phyloP scores from a whole-genome alignment of 2,329 filamentous ascomycete species.

The Epichloe glyceriae region DNA sequence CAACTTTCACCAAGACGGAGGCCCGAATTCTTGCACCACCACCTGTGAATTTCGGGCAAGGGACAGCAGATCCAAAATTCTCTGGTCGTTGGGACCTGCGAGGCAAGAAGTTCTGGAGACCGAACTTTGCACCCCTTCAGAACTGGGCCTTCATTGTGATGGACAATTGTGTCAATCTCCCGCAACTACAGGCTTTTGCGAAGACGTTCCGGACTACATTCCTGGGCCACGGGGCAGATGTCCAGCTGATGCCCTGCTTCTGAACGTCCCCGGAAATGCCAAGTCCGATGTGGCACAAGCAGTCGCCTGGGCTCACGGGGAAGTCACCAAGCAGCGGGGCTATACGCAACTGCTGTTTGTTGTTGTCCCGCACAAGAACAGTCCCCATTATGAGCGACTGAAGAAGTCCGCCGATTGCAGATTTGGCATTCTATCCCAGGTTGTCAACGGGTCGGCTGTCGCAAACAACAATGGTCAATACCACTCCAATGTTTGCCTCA shows the following conservation, averaged over 20 bases:
- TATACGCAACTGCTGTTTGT: slow-evolving; percentile 70
- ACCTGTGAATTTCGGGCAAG: slow-evolving; percentile 52
- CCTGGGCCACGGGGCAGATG: slow-evolving; percentile 37
- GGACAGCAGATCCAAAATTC: slow-evolving; percentile 46
- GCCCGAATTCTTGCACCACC: slow-evolving; percentile 63
- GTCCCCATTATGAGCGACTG: slow-evolving; percentile 64
- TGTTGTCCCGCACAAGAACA: slow-evolving; percentile 58
- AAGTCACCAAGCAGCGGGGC: slow-evolving; percentile 39
- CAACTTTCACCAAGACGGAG: slow-evolving; percentile 50
- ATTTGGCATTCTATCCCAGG: slow-evolving; percentile 72
- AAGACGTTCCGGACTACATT: slow-evolving; percentile 33
- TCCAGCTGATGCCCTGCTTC: slow-evolving; percentile 19
- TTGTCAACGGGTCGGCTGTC: slow-evolving; percentile 61
- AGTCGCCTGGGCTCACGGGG: slow-evolving; percentile 28
- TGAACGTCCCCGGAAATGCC: slow-evolving; percentile 18
- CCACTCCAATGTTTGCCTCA: slow-evolving; percentile 89
- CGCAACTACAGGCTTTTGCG: slow-evolving; percentile 18
- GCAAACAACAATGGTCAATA: slow-evolving; percentile 64
- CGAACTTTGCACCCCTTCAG: slow-evolving; percentile 49
- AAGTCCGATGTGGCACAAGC: slow-evolving; percentile 35
- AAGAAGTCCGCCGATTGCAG: slow-evolving; percentile 85
- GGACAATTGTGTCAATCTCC: slow-evolving; percentile 36
- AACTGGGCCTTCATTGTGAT: slow-evolving; percentile 67
- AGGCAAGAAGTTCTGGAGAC: slow-evolving; percentile 57
- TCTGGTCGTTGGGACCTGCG: slow-evolving; percentile 79